A percentile compares a stretch with the other conserved stretches of the same genome.
phyloP scores from a whole-genome alignment of 768 basidiomycete species.

The Chalciporus chontae region DNA sequence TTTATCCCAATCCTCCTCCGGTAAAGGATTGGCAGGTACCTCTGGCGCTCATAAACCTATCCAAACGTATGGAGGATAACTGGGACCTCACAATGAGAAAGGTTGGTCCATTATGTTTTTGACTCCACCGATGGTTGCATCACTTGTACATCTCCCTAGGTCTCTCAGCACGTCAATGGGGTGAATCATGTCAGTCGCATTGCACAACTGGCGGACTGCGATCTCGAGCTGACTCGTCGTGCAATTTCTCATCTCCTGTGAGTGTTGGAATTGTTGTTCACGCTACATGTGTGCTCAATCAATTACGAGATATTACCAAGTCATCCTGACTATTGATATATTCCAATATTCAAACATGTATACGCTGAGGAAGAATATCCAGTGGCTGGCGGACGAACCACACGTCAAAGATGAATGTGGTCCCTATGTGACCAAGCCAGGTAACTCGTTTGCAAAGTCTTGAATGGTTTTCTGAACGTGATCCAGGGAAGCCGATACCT shows the following conservation, averaged over 20 bases:
- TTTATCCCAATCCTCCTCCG: slow-evolving; percentile 88
- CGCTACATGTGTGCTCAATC: slow-evolving; percentile 3
- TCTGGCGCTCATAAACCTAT: slow-evolving; percentile 79
- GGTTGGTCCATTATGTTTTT: slow-evolving; percentile 38
- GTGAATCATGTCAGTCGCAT: slow-evolving; percentile 89
- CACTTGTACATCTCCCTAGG: slow-evolving; percentile 28
- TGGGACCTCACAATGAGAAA: slow-evolving; percentile 96
- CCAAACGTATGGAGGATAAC: slow-evolving; percentile 78
- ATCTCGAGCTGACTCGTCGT: slow-evolving; percentile 74
- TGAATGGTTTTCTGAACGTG: slow-evolving; percentile 1
- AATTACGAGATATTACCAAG: slow-evolving; percentile 82
- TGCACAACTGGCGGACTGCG: slow-evolving; percentile 88
- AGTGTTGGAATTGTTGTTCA: slow-evolving; percentile 24
- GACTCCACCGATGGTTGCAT: not conserved
- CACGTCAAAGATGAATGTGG: slow-evolving; percentile 91
- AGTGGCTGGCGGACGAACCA: slow-evolving; percentile 81
- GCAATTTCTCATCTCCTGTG: slow-evolving; percentile 92
- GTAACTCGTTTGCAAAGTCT: slow-evolving; percentile 30
- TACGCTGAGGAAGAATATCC: slow-evolving; percentile 79
- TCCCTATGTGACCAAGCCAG: slow-evolving; percentile 80
- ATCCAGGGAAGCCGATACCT: slow-evolving; percentile 53
- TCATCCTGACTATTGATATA: slow-evolving; percentile 94
- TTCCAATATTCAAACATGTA: slow-evolving; percentile 99
- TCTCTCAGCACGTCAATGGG: slow-evolving; percentile 83
- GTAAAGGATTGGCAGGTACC: slow-evolving; percentile 97